These are phyloP conservation scores for Domatiomyces catenatus DNA, from an alignment of 2,329 filamentous ascomycete species.

Conservation along the genomic window DNA sequence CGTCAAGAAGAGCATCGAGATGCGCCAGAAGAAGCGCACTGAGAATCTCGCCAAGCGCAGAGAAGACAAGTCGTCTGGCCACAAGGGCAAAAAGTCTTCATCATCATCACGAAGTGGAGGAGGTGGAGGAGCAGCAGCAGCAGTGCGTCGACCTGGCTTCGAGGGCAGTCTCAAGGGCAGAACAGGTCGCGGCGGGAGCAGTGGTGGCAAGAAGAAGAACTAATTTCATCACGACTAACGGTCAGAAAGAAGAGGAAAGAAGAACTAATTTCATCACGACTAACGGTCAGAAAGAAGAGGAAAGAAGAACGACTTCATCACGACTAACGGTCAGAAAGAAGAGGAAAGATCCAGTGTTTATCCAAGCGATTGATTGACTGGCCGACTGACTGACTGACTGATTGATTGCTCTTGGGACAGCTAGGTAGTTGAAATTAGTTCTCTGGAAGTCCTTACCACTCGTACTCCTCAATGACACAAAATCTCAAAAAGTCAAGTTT, in stretches of 20 bases:
- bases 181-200: neutral
- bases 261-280: neutral
- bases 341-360: neutral
- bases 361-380: neutral
- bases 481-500: slow-evolving; percentile 34
- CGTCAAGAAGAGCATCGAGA: slow-evolving; percentile 60
- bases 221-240: neutral
- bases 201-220: slow-evolving; percentile 11
- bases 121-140: slow-evolving; percentile 30
- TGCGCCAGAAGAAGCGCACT: slow-evolving; percentile 68
- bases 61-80: slow-evolving; percentile 52
- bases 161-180: slow-evolving; percentile 53
- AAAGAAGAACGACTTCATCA: slow-evolving; percentile 4
- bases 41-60: slow-evolving; percentile 59
- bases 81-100: slow-evolving; percentile 22
- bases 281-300: neutral
- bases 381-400: no score
- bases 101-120: no score
- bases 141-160: slow-evolving; percentile 49
- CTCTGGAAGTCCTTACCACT: no score
- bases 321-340: neutral
- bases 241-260: neutral
- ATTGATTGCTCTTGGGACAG: no score
- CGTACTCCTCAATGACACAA: no score
- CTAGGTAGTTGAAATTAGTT: no score